Percentiles rank a stretch among this genome's conserved stretches.
phyloP scores from a whole-genome alignment of 192 early-diverging fungal species.

The Geranomyces variabilis region DNA sequence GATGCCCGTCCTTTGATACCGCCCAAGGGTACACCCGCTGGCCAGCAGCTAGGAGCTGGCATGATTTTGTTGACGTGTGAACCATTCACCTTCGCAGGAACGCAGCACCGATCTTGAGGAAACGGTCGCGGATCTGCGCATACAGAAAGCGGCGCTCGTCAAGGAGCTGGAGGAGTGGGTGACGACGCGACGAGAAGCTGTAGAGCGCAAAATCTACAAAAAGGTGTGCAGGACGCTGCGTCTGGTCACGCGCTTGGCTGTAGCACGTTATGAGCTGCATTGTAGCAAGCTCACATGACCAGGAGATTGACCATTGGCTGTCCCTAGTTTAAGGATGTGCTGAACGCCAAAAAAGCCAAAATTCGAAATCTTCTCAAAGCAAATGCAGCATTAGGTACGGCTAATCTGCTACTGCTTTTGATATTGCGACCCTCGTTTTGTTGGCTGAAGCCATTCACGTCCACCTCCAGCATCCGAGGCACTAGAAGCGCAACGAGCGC shows the following conservation, averaged over 20 bases:
- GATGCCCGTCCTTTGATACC: too few relatives aligned
- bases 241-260: too few relatives aligned
- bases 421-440: too few relatives aligned
- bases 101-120: constrained; percentile 14
- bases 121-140: constrained; percentile 21
- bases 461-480: not conserved
- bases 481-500: not conserved
- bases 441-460: not conserved
- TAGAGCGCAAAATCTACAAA: constrained; percentile 28
- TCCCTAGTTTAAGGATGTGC: constrained; percentile 34
- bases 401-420: not conserved
- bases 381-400: constrained; percentile 20
- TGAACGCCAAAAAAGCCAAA: constrained; percentile 35
- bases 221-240: constrained; percentile 15
- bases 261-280: not conserved
- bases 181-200: constrained; percentile 11
- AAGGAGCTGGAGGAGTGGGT: constrained; percentile 31
- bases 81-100: not conserved
- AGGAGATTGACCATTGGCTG: not conserved
- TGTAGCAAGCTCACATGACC: not conserved
- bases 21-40: too few relatives aligned
- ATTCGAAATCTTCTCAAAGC: constrained; percentile 30
- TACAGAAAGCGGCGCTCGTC: constrained; percentile 18
- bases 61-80: not conserved
- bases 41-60: too few relatives aligned